A percentile compares a stretch with the other conserved stretches of the same genome.
Conservation (phyloP, 805 yeast species). For the Pichia sporocuriosa region DNA sequence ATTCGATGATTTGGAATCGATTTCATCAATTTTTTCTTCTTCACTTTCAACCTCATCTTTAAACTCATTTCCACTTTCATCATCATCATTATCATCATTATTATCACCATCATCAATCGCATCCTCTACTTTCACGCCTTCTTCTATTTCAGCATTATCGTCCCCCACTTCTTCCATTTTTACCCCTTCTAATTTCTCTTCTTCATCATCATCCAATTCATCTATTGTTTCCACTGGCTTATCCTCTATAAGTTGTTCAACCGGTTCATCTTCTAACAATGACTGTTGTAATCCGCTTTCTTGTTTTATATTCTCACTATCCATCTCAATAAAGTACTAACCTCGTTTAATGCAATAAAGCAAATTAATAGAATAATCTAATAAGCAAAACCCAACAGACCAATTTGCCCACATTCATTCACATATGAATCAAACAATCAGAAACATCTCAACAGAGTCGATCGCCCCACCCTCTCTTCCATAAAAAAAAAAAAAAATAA, state of each 20-base stretch:
- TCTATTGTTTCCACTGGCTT: neutral
- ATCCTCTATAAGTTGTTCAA: neutral
- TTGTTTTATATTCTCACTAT: too few relatives aligned
- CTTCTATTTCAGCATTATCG: conserved; percentile 1
- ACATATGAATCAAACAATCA: too few relatives aligned
- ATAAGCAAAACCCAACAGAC: too few relatives aligned
- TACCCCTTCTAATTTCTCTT: too few relatives aligned
- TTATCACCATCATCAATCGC: conserved; percentile 7
- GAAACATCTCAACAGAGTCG: too few relatives aligned
- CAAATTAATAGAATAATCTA: too few relatives aligned
- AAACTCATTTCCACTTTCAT: neutral
- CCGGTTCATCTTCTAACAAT: neutral
- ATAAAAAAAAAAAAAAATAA: too few relatives aligned
- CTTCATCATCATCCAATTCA: neutral
- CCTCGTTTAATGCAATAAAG: too few relatives aligned
- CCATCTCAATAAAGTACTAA: too few relatives aligned
- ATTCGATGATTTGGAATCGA: conserved; percentile 13
- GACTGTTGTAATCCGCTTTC: too few relatives aligned
- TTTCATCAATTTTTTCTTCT: conserved; percentile 4
- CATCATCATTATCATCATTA: neutral
- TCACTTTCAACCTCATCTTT: conserved; percentile 2
- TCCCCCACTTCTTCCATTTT: neutral
- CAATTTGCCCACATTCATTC: too few relatives aligned
- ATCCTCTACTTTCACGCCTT: conserved; percentile 11
- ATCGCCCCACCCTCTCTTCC: too few relatives aligned